Percentiles rank a stretch among this genome's conserved stretches.
phyloP scores from a whole-genome alignment of 768 basidiomycete species.

The Boletales sp. region DNA sequence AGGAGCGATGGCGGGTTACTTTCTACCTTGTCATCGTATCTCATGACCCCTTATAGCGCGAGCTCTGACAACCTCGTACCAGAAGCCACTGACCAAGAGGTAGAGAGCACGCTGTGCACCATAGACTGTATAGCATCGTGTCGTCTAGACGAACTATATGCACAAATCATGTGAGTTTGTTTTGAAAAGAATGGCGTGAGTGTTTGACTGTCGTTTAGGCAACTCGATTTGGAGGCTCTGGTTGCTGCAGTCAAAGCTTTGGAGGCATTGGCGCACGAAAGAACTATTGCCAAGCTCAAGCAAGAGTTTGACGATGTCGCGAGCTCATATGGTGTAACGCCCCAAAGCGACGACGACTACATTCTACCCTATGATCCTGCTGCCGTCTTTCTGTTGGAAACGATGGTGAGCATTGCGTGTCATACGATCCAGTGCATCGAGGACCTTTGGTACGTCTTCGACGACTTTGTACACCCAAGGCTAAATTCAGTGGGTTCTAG shows the following conservation, averaged over 20 bases:
- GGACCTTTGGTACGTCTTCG: conserved; percentile 73
- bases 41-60: conserved; percentile 88
- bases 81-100: conserved; percentile 85
- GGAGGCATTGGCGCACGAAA: conserved; percentile 85
- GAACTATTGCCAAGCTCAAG: conserved; percentile 77
- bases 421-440: conserved; percentile 75
- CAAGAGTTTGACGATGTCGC: conserved; percentile 61
- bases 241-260: conserved; percentile 83
- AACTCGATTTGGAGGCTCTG: conserved; percentile 75
- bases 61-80: conserved; percentile 75
- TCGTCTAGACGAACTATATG: conserved; percentile 90
- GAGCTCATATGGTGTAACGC: conserved; percentile 30
- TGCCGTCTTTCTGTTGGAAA: conserved; percentile 91
- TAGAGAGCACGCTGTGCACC: conserved; percentile 92
- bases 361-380: conserved; percentile 92
- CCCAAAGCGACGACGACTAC: conserved; percentile 41
- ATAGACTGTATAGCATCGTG: conserved; percentile 95
- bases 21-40: conserved; percentile 90
- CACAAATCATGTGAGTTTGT: conserved; percentile 78
- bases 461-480: background rate
- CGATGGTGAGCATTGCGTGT: conserved; percentile 86
- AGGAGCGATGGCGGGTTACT: conserved; percentile 87
- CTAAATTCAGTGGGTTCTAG: conserved; percentile 38
- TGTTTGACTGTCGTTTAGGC: conserved; percentile 42
- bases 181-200: background rate